Conservation (phyloP, 2,329 filamentous ascomycete genomes). For the Hymenoscyphus linearis region DNA sequence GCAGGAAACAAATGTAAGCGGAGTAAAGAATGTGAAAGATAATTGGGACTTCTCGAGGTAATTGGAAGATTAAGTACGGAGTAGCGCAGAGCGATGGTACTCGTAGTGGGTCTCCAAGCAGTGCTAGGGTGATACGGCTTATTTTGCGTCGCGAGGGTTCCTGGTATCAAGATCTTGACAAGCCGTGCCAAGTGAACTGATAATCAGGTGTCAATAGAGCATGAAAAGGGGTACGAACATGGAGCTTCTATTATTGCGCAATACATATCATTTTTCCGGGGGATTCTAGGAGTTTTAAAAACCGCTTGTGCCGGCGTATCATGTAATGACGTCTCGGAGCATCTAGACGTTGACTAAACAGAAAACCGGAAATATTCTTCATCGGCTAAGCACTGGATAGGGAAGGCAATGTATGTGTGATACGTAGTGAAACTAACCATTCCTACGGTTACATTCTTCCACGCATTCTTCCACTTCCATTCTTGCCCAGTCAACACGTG, state of each 20-base stretch:
- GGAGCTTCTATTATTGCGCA: background rate
- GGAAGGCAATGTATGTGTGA: background rate
- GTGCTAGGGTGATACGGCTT: background rate
- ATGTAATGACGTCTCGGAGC: background rate
- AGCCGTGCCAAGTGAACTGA: background rate
- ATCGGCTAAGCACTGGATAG: background rate
- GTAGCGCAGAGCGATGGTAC: background rate
- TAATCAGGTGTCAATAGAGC: background rate
- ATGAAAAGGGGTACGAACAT: background rate
- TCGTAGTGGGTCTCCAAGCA: background rate
- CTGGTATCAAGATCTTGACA: background rate
- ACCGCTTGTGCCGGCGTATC: background rate
- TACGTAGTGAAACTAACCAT: background rate
- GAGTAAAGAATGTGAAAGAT: background rate
- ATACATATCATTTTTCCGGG: background rate
- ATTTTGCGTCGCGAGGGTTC: background rate
- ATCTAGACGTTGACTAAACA: background rate
- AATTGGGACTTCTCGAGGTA: background rate
- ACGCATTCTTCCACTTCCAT: background rate
- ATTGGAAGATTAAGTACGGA: background rate
- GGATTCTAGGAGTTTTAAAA: background rate
- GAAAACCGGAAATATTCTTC: background rate
- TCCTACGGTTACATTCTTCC: background rate
- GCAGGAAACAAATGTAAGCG: background rate
- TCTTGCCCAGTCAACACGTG: background rate